Conservation (phyloP, 345 rosid species). For the Populus ilicifolia region DNA sequence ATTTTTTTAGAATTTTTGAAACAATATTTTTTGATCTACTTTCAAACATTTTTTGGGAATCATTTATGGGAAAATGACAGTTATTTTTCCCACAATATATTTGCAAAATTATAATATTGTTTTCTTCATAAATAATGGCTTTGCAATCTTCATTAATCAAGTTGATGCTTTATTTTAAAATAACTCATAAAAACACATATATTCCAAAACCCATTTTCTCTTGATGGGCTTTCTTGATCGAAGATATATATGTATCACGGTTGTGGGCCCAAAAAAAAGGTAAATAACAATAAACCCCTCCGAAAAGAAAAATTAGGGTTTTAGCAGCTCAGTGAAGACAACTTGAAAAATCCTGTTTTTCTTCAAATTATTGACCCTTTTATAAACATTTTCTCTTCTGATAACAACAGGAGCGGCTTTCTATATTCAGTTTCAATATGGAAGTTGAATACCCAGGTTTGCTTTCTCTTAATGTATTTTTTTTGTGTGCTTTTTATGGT, state of each 20-base stretch:
- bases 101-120: too few relatives aligned
- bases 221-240: not conserved
- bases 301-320: not conserved
- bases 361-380: not conserved
- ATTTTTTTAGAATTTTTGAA: too few relatives aligned
- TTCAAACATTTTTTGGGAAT: too few relatives aligned
- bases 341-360: not conserved
- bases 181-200: too few relatives aligned
- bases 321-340: not conserved
- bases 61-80: too few relatives aligned
- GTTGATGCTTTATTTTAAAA: too few relatives aligned
- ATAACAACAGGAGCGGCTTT: not conserved
- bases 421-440: conserved; percentile 1
- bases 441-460: conserved; percentile 18
- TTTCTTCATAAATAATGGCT: too few relatives aligned
- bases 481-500: not conserved
- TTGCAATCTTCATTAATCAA: too few relatives aligned
- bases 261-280: not conserved
- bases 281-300: not conserved
- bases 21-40: too few relatives aligned
- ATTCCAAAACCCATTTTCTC: too few relatives aligned
- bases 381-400: not conserved
- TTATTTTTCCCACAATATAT: too few relatives aligned
- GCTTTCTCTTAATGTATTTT: not conserved
- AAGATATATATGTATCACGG: not conserved